Evolutionary conservation across 2,329 filamentous ascomycete species (phyloP).

Genomic region (Phyllosticta ampelicida): DNA sequence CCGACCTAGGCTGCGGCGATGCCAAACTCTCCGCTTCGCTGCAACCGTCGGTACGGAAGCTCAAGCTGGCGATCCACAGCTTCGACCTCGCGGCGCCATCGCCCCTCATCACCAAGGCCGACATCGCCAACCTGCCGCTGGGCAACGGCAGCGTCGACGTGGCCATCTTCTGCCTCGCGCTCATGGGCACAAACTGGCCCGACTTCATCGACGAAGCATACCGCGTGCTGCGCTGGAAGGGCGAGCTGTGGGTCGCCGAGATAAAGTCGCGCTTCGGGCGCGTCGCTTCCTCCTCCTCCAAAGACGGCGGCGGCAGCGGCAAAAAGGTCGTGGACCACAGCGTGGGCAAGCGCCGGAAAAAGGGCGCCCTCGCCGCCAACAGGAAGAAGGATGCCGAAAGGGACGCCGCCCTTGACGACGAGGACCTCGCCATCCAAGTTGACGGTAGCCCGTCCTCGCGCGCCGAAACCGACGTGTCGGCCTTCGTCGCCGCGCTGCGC

Average conservation of each 20-base stretch:
- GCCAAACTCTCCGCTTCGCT: conserved; percentile 67
- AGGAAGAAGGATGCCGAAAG: conserved; percentile 40
- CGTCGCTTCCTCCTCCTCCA: conserved; percentile 27
- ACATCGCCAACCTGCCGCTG: conserved; percentile 76
- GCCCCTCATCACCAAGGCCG: conserved; percentile 70
- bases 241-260: conserved; percentile 93
- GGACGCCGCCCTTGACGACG: conserved; percentile 41
- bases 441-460: conserved; percentile 46
- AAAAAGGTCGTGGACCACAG: conserved; percentile 52
- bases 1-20: conserved; percentile 89
- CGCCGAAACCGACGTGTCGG: conserved; percentile 71
- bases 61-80: conserved; percentile 66
- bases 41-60: conserved; percentile 49
- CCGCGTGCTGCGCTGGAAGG: conserved; percentile 81
- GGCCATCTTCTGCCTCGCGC: conserved; percentile 85
- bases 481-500: conserved; percentile 73
- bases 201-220: conserved; percentile 94
- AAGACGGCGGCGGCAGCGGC: no score
- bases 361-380: conserved; percentile 27
- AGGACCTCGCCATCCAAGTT: conserved; percentile 52
- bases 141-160: conserved; percentile 68
- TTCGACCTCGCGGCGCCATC: conserved; percentile 78
- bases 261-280: conserved; percentile 86
- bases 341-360: conserved; percentile 52
- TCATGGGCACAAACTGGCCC: conserved; percentile 99